Percentiles rank a stretch among this genome's conserved stretches.
phyloP scores from a whole-genome alignment of 2,329 filamentous ascomycete genomes.

The Aspergillus felis region DNA sequence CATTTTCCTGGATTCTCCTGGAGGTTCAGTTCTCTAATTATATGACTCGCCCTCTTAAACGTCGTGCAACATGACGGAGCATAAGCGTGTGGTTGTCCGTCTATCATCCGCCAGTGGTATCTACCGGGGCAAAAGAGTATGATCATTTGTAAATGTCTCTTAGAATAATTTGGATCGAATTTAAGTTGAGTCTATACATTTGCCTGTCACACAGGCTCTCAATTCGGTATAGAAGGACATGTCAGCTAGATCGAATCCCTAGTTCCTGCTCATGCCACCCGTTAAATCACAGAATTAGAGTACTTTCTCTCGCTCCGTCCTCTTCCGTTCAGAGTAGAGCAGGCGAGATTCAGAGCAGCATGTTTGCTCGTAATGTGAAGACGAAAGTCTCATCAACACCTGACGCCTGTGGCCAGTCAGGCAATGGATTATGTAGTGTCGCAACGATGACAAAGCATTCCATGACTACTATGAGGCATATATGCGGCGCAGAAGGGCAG shows the following conservation, averaged over 20 bases:
- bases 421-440: not conserved
- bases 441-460: not conserved
- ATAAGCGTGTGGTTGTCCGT: not conserved
- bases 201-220: not conserved
- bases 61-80: no score
- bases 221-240: not conserved
- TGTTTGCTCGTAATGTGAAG: not conserved
- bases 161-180: not conserved
- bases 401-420: no score
- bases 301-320: not conserved
- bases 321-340: not conserved
- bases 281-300: not conserved
- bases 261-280: not conserved
- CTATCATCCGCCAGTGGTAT: not conserved
- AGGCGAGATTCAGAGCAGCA: not conserved
- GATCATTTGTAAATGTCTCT: not conserved
- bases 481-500: not conserved
- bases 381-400: no score
- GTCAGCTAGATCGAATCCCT: not conserved
- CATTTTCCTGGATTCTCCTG: not conserved
- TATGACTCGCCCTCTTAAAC: no score
- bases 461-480: not conserved
- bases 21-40: not conserved
- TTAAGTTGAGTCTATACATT: not conserved
- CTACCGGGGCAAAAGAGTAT: not conserved